Evolutionary conservation across 495 filamentous ascomycete genomes (phyloP), one percentile per base, ranked within the genome.

Genomic region (Penicillium parvum): DNA sequence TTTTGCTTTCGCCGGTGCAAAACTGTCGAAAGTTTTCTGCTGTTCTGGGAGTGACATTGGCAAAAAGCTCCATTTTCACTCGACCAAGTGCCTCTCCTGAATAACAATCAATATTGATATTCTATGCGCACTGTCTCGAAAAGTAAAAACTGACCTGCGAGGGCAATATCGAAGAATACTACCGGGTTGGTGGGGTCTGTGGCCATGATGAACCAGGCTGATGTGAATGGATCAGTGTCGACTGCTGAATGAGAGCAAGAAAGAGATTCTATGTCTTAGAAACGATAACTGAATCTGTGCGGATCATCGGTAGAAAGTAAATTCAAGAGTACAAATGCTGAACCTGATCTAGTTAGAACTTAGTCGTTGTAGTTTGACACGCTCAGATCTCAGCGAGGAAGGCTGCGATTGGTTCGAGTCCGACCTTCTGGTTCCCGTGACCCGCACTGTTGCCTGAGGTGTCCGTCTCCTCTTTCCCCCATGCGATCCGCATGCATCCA

Each of bases 11-110:
- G 45, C 92, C 94, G 0, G 90, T 97, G 66, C 94, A 97, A 68
- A 94, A 95, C 59, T 94, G 88, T 10, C 91, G 86, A 63, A 98
- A 96, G 67, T 98, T 97, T 66, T 96, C 92, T 12, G 91, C 89
- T 5, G 92, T 97, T 47, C 81, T 79, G 21, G 92, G 94, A 0
- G 86, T 86, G 6, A 82, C 69, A 58, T 92, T 75, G 29, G 83
- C 81, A 74, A 90, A 96, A 45, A 98, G 83, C 65, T 96, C 88
- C 63, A 98, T 90, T 55, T 90, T 92, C 49, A 98, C 81, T 21
- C 91, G 83, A 44, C 94, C 94, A 14, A 98, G 78, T 16, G 88
- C 81, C 52, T 96, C 90, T 27, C 90, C 91, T 95, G 36, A n/a
- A n/a, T 38, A 5, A 11, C 3, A 36, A 4, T 45, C 40, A 28